Evolutionary conservation across 1,139 yeast genomes (phyloP).

Genomic region (Lodderomyces orthopsilosis): DNA sequence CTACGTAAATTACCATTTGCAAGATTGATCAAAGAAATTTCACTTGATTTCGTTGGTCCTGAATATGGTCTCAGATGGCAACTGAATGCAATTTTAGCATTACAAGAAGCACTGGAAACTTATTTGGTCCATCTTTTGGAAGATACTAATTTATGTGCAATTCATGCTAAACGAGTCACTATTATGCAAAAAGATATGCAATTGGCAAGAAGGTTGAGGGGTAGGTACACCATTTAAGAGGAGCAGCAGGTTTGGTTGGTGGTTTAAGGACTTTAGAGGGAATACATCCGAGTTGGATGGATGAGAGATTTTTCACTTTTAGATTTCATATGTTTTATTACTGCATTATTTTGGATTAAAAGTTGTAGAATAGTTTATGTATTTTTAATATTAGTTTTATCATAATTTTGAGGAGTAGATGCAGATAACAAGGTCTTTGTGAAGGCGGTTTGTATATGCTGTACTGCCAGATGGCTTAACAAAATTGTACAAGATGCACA

Average conservation of each 20-base stretch:
- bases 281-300: neutral
- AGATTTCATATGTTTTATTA: neutral
- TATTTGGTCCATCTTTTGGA: slow-evolving; percentile 81
- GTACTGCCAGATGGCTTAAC: too few species aligned
- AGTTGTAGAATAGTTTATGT: neutral
- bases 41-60: slow-evolving; percentile 60
- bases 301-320: neutral
- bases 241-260: neutral
- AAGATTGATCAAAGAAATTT: slow-evolving; percentile 76
- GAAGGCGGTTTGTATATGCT: neutral
- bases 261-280: neutral
- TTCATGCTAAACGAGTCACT: slow-evolving; percentile 92
- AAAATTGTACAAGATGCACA: too few species aligned
- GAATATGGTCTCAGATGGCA: slow-evolving; percentile 81
- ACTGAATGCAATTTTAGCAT: slow-evolving; percentile 78
- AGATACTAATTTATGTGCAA: slow-evolving; percentile 86
- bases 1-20: slow-evolving; percentile 91
- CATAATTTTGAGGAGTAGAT: neutral
- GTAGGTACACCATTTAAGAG: slow-evolving; percentile 23
- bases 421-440: neutral
- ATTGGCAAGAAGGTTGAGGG: slow-evolving; percentile 85
- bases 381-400: neutral
- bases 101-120: slow-evolving; percentile 94
- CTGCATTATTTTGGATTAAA: neutral
- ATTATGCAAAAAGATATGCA: slow-evolving; percentile 93